Evolutionary conservation across 768 basidiomycete species (phyloP), one percentile per base, ranked within the genome.

Genomic region (Psilocybe cyanescens): DNA sequence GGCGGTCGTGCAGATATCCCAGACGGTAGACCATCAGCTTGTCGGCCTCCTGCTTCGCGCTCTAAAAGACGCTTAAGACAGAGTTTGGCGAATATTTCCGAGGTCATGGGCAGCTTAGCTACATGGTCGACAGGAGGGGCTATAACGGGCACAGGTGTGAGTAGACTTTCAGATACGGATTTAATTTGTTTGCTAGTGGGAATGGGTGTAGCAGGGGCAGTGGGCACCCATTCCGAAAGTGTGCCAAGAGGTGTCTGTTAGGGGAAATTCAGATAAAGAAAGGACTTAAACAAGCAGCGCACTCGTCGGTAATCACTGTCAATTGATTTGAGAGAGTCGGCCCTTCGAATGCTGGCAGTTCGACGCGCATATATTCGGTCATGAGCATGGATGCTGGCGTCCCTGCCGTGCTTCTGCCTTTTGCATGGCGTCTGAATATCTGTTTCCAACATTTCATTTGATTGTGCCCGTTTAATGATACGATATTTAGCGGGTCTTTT

Each of bases 101-200:
- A 55, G 19, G 74, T 78, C 16, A 78, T 59, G 2, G 78, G 75
- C 5, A 73, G 61, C 28, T 71, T 67, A 7, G 75, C 68, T 6
- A 71, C 65, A 58, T 78, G 71, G 8, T 73, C 73, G 2, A 66
- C 53, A 0, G 86, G 84, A 1, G 86, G 86, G 3, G 85, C 85
- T 12, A 88, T 82, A 57, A 86, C 78, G 0, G 86, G 86, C 0
- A 86, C 79, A 8, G 64, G 65, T 48, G 19, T 19, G 6, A 14
- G 16, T 16, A 55, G 41, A 30, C 35, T 33, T 12, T 37, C 30
- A 7, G 35, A 45, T 41, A 28, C 17, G 17, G 30, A 7, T 6
- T 6, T 6, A 11, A 5, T 52, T n/a, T 30, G n/a, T 3, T 3
- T 17, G 11, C 7, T 45, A 44, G 4, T 3, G 8, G 62, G 50